Percentiles rank a stretch among this genome's conserved stretches.
phyloP scores from a whole-genome alignment of 805 yeast species.

The Ogataea pignaliae region DNA sequence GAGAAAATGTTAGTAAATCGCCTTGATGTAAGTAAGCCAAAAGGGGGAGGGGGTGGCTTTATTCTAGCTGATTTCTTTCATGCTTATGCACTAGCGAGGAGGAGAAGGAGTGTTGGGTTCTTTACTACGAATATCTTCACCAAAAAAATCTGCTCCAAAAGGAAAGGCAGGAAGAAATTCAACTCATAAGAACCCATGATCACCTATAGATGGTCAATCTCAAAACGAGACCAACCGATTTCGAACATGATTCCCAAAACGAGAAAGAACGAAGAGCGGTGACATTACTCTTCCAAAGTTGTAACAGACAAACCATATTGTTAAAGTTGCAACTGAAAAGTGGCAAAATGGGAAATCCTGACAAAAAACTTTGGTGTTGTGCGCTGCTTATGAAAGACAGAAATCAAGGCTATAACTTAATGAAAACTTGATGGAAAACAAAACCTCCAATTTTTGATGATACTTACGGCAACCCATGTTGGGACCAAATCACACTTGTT shows the following conservation, averaged over 20 bases:
- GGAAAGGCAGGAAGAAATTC: constrained; percentile 44
- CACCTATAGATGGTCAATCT: constrained; percentile 32
- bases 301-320: constrained; percentile 85
- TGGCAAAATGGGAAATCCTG: constrained; percentile 52
- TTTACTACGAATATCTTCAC: constrained; percentile 75
- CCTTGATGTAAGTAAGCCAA: no score
- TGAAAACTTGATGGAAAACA: constrained; percentile 7
- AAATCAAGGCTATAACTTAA: constrained; percentile 9
- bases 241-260: constrained; percentile 39
- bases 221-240: constrained; percentile 38
- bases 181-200: constrained; percentile 74
- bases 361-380: constrained; percentile 76
- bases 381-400: constrained; percentile 1
- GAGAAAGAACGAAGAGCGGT: constrained; percentile 47
- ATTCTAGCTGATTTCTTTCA: no score
- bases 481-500: constrained; percentile 98
- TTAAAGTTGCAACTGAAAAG: constrained; percentile 18
- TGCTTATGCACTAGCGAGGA: not conserved
- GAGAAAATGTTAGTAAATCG: no score
- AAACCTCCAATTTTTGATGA: constrained; percentile 29
- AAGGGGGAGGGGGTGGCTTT: no score
- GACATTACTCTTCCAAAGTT: constrained; percentile 85
- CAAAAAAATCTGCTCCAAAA: constrained; percentile 17
- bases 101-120: constrained; percentile 59
- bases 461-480: constrained; percentile 99